phyloP scores from a whole-genome alignment of 805 yeast species.

The Saturnispora diversa region DNA sequence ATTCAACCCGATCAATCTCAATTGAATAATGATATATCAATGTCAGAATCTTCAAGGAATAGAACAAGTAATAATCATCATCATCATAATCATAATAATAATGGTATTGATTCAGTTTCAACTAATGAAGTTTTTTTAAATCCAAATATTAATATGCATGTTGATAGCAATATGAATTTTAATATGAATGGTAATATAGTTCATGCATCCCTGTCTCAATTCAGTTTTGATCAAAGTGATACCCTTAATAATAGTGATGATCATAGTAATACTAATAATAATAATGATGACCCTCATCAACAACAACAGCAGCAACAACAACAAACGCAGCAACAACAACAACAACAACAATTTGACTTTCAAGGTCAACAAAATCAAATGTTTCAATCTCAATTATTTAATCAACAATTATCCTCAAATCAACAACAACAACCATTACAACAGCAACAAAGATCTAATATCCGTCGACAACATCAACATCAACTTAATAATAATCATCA shows the following conservation, averaged over 20 bases:
- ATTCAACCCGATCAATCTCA: slow-evolving; percentile 48
- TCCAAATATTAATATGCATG: slow-evolving; percentile 12
- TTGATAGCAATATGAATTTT: slow-evolving; percentile 8
- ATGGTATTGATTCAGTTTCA: slow-evolving; percentile 73
- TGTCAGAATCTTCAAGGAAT: slow-evolving; percentile 32
- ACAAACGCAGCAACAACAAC: slow-evolving; percentile 18
- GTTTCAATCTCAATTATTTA: slow-evolving; percentile 9
- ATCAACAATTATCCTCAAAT: neutral
- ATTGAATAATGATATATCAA: neutral
- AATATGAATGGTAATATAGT: slow-evolving; percentile 14
- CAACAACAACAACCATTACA: slow-evolving; percentile 12
- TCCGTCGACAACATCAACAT: slow-evolving; percentile 1
- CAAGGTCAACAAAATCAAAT: slow-evolving; percentile 7
- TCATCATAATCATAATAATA: slow-evolving; percentile 36
- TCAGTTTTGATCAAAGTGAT: slow-evolving; percentile 18
- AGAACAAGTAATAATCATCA: slow-evolving; percentile 10
- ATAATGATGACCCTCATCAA: slow-evolving; percentile 7
- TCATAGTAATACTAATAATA: slow-evolving; percentile 3
- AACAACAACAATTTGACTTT: slow-evolving; percentile 5
- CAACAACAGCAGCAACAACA: slow-evolving; percentile 23
- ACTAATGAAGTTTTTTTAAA: slow-evolving; percentile 83
- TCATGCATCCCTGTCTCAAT: slow-evolving; percentile 17
- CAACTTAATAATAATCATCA: slow-evolving; percentile 2
- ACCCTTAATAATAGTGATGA: neutral
- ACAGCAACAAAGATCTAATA: slow-evolving; percentile 9